Percentiles rank a stretch among this genome's conserved stretches.
phyloP scores from a whole-genome alignment of 2,329 filamentous ascomycete species.

The Grosmannia serpens region DNA sequence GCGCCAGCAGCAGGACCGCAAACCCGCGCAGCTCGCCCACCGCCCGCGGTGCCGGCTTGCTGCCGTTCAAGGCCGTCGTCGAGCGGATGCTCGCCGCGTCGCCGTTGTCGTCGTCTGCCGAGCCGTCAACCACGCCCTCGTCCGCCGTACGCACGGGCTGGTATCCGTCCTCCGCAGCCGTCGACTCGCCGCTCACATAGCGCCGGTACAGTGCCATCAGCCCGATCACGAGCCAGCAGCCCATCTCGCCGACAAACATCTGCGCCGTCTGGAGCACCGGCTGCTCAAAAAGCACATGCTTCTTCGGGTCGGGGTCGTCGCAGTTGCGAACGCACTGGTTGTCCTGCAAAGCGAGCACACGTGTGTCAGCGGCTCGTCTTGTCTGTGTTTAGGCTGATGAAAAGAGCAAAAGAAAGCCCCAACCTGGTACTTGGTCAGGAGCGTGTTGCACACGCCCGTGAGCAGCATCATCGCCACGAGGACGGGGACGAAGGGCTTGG shows the following conservation, averaged over 20 bases:
- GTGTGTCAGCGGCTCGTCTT: neutral
- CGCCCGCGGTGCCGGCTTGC: constrained; percentile 16
- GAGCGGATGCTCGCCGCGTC: constrained; percentile 32
- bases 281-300: constrained; percentile 73
- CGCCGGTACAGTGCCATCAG: constrained; percentile 54
- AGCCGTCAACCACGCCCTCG: constrained; percentile 33
- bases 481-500: constrained; percentile 63
- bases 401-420: neutral
- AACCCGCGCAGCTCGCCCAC: constrained; percentile 52
- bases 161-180: constrained; percentile 44
- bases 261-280: constrained; percentile 93
- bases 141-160: constrained; percentile 44
- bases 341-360: constrained; percentile 43
- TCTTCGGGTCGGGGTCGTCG: constrained; percentile 52
- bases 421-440: constrained; percentile 89
- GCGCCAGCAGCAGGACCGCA: constrained; percentile 62
- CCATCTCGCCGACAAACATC: constrained; percentile 96
- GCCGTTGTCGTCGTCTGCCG: constrained; percentile 30
- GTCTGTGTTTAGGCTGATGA: neutral
- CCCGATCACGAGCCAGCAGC: constrained; percentile 86
- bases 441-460: constrained; percentile 92
- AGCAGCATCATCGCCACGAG: constrained; percentile 93
- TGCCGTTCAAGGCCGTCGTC: constrained; percentile 29
- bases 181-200: constrained; percentile 25
- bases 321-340: constrained; percentile 96